Evolutionary conservation across 73 alveolate species (phyloP).

Genomic region (Diophrys sp.): DNA sequence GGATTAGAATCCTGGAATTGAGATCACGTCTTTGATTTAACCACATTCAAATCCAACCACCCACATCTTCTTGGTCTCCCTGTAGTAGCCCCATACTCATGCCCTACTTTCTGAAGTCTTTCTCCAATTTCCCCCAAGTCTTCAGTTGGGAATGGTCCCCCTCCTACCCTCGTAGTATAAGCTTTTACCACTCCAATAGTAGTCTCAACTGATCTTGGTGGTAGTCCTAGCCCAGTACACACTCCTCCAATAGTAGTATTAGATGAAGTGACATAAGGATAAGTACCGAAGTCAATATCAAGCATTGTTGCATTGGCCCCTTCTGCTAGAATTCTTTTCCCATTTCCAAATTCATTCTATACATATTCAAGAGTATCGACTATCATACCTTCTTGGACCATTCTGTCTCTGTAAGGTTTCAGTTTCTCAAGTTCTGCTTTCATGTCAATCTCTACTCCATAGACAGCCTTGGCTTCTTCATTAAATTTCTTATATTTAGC

Average conservation of each 20-base stretch:
- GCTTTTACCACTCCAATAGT: constrained; percentile 95
- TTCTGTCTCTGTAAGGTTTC: constrained; percentile 55
- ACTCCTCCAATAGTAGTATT: constrained; percentile 94
- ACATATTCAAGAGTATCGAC: constrained; percentile 63
- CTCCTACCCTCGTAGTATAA: constrained; percentile 97
- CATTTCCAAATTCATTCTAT: constrained; percentile 44
- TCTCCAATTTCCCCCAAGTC: constrained; percentile 68
- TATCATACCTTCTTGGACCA: constrained; percentile 67
- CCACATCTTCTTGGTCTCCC: constrained; percentile 98
- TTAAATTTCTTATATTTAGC: constrained; percentile 51
- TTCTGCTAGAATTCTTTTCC: constrained; percentile 74
- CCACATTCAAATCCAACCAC: constrained; percentile 89
- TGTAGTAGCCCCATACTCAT: constrained; percentile 95
- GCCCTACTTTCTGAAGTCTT: constrained; percentile 80
- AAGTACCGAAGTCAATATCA: constrained; percentile 96
- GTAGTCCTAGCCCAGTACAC: constrained; percentile 95
- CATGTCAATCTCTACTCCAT: constrained; percentile 32
- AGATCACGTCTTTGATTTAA: too few relatives aligned
- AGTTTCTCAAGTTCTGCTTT: constrained; percentile 61
- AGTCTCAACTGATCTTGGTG: constrained; percentile 90
- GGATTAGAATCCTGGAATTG: too few relatives aligned
- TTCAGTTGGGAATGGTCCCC: constrained; percentile 98
- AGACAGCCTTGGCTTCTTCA: constrained; percentile 18
- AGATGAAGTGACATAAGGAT: constrained; percentile 95
- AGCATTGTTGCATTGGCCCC: constrained; percentile 98